Base-by-base conservation (phyloP, 1,284 basidiomycete genomes). In the Rhodotorula mucilaginosa region DNA sequence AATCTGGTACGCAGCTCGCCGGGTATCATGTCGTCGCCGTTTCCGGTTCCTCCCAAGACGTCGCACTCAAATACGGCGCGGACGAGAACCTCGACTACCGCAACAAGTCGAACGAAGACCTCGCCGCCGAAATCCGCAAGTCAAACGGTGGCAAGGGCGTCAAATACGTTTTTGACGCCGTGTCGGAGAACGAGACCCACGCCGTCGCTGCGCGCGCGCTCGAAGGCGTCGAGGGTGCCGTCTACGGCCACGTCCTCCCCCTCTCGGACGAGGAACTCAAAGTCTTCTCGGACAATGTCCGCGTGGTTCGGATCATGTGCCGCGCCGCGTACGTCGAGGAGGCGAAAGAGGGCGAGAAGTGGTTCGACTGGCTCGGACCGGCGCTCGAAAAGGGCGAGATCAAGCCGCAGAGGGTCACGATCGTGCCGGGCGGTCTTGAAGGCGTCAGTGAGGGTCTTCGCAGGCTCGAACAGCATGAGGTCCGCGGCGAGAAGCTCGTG, bases 401-500 rank as follows among this genome's bases (percentile, higher is more conserved):
- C 51, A 68, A 77, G 65, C 71, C 78, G 1, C 78, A 78, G 64
- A 69, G 70, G 47, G 75, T 78, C 3, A 78, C 77, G 57, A 56
- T 80, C 49, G 44, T 81, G 6, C 65, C 77, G 2, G 78, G 78
- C 3, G 80, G 80, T 3, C 66, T 81, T 26, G 73, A 61, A 29
- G 78, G 78, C 23, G 80, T 81, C 16, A 65, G 72, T 48, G 79
- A 80, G 60, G 80, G 80, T 1, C 44, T 81, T 54, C 63, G 75
- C 69, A 67, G 79, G 46, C 58, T 80, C 52, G 61, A 77, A 62
- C 69, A 73, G 39, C 72, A 74, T 49, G 77, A 79, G 60, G 80
- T 79, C 12, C 76, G 73, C 52, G 79, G 78, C 18, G 78, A 79
- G 64, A 82, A 82, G 75, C 74, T 82, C 3, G 81, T 82, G 59